Evolutionary conservation across 257 asterid genomes (phyloP).

Genomic region (Jaltomata sinuosa): DNA sequence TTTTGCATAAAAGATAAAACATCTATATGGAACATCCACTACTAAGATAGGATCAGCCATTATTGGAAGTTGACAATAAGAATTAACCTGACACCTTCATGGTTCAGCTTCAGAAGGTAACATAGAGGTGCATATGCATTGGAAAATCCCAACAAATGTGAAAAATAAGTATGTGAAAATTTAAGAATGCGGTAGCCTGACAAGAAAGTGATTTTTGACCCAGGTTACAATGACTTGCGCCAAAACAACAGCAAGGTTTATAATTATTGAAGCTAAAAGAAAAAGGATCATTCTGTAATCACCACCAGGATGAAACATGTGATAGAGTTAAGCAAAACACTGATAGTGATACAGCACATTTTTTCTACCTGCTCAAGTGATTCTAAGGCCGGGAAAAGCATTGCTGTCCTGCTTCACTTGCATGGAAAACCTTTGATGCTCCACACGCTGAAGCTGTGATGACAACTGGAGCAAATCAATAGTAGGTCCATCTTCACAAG

Average conservation of each 20-base stretch:
- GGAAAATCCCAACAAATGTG: not conserved
- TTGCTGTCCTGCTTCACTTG: constrained; percentile 18
- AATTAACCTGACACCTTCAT: not conserved
- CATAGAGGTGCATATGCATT: not conserved
- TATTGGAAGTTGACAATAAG: not conserved
- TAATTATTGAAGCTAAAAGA: not conserved
- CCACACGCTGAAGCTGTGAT: constrained; percentile 33
- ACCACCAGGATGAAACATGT: not conserved
- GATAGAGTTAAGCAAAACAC: not conserved
- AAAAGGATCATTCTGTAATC: not conserved
- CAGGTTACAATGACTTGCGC: not conserved
- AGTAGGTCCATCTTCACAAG: constrained; percentile 21
- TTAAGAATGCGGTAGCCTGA: not conserved
- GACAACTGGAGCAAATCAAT: constrained; percentile 28
- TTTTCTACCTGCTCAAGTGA: constrained; percentile 6
- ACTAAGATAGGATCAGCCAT: not conserved
- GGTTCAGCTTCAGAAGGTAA: not conserved
- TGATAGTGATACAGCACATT: not conserved
- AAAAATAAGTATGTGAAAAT: not conserved
- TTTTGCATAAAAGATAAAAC: not conserved
- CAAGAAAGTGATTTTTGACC: not conserved
- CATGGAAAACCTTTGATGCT: constrained; percentile 23
- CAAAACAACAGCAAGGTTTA: not conserved
- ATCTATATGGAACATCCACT: not conserved
- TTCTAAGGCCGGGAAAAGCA: constrained; percentile 22